phyloP scores from a whole-genome alignment of 768 basidiomycete genomes.

The Fomitopsis serialis region DNA sequence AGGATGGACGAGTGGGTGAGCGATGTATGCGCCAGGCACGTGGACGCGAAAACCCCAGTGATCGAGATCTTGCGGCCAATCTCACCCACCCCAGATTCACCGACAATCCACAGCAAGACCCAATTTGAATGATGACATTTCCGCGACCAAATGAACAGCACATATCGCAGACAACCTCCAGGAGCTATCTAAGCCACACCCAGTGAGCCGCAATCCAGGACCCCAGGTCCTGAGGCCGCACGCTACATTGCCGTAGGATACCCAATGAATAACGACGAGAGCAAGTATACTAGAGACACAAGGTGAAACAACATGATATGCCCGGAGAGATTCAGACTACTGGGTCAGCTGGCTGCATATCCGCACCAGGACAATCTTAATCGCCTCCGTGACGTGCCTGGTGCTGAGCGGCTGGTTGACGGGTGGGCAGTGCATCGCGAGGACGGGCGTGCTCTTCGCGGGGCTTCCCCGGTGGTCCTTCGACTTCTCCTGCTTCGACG shows the following conservation, averaged over 20 bases:
- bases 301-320: no score
- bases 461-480: slow-evolving; percentile 19
- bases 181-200: no score
- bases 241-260: no score
- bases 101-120: no score
- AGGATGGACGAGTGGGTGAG: background rate
- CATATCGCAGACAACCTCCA: no score
- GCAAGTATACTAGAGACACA: no score
- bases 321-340: no score
- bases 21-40: background rate
- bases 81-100: background rate
- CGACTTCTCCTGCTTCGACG: slow-evolving; percentile 20
- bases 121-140: no score
- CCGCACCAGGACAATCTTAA: slow-evolving; percentile 59
- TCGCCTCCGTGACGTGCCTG: slow-evolving; percentile 62
- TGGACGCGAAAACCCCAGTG: background rate
- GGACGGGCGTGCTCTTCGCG: slow-evolving; percentile 35
- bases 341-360: slow-evolving; percentile 29
- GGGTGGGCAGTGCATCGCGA: slow-evolving; percentile 72
- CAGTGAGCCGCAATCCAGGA: no score
- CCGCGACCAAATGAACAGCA: no score
- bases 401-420: slow-evolving; percentile 58
- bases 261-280: no score
- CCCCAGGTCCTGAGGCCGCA: no score
- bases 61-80: background rate